A percentile compares a stretch with the other conserved stretches of the same genome.
phyloP scores from a whole-genome alignment of 2,329 filamentous ascomycete species.

The Aspergillus quadricinctus region DNA sequence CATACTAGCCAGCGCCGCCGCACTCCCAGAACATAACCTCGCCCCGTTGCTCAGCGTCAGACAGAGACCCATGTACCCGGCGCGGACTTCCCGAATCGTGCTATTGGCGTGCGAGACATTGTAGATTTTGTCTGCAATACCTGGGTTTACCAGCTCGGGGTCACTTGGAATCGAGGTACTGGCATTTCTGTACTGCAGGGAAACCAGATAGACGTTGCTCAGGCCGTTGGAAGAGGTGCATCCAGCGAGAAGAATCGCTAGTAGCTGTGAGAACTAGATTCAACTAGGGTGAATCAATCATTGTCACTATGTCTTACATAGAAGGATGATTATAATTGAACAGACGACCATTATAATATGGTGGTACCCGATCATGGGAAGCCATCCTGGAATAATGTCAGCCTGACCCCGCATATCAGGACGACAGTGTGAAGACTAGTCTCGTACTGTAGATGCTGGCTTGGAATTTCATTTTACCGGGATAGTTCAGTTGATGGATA shows the following conservation, averaged over 20 bases:
- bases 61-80: slow-evolving; percentile 13
- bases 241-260: slow-evolving; percentile 9
- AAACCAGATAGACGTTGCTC: slow-evolving; percentile 10
- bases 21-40: slow-evolving; percentile 5
- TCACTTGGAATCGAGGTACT: background rate
- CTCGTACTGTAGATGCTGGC: too few species aligned
- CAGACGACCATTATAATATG: slow-evolving; percentile 7
- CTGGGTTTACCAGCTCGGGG: slow-evolving; percentile 3
- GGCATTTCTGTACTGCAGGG: slow-evolving; percentile 4
- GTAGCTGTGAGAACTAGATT: background rate
- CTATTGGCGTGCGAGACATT: slow-evolving; percentile 7
- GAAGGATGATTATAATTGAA: background rate
- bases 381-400: background rate
- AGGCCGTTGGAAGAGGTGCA: slow-evolving; percentile 8
- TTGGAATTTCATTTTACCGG: too few species aligned
- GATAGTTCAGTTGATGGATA: too few species aligned
- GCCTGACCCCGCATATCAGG: too few species aligned
- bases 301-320: slow-evolving; percentile 2
- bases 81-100: slow-evolving; percentile 8
- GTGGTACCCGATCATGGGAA: slow-evolving; percentile 4
- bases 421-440: too few species aligned
- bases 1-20: slow-evolving; percentile 3
- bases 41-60: slow-evolving; percentile 1
- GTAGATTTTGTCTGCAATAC: slow-evolving; percentile 5
- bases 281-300: background rate